Evolutionary conservation across 257 asterid genomes (phyloP), one percentile per base, ranked within the genome.

Genomic region (Anisodus acutangulus): DNA sequence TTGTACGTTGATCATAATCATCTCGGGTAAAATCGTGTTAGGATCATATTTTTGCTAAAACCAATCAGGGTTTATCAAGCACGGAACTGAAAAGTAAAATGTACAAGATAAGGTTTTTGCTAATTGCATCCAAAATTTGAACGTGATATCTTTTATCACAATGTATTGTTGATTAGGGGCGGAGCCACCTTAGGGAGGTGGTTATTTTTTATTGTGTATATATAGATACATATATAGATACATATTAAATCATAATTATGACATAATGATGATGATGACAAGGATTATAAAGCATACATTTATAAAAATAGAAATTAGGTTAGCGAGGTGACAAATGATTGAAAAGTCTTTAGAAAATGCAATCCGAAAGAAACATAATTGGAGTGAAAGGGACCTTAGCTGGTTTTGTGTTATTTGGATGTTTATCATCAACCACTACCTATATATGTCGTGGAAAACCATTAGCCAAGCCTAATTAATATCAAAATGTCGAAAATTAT

Each of bases 371-470:
- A 72, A 47, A 47, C 58, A 72, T 72, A 72, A 72, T 47, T 47
- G 59, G 0, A 47, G 41, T 47, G 80, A 72, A 72, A 72, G n/a
- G 80, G 59, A 72, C 59, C 2, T 7, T 15, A 39, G 53, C 26
- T 72, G 80, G 57, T 72, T 72, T 72, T 72, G 80, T 72, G 80
- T 47, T 72, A 47, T 47, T 72, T 72, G 17, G 80, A 72, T 47
- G 59, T 11, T 72, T 47, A 72, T 72, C 59, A 47, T 72, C 80
- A 72, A 47, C 80, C 59, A 72, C 80, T 47, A 72, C 57, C 59
- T 45, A 71, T 68, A 68, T 68, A 68, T 71, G 58, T 43, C 58
- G 79, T 71, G 79, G 58, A 71, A 71, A 16, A 45, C 80, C 80
- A 72, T 72, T 71, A 72, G 6, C 59, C 59, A 47, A 72, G 45